Evolutionary conservation across 2,329 filamentous ascomycete genomes (phyloP), one percentile per base, ranked within the genome.

Genomic region (Xylariaceae sp.): DNA sequence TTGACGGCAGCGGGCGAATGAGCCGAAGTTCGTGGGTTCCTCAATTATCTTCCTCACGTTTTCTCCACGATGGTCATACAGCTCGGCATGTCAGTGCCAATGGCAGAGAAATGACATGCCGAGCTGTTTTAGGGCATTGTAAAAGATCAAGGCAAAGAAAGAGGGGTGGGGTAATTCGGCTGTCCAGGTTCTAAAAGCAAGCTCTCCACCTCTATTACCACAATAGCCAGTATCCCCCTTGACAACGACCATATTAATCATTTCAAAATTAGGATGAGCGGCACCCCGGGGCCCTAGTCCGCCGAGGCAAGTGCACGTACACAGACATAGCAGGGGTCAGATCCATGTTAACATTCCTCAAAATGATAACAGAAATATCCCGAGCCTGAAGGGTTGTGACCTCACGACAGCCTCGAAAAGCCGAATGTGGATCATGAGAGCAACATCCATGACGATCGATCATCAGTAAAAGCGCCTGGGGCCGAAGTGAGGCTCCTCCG

Each of bases 201-300:
- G 56, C 55, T 55, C 55, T 48, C 45, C 48, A 54, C 48, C 42
- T 52, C 53, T 44, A 48, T 47, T 49, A 54, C 50, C 40, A 47
- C 50, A 55, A 58, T 54, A 44, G 39, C 55, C 54, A 59, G 57
- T 61, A 60, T 61, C 58, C 58, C 57, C 58, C 55, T 57, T 52
- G 55, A 12, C 58, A 59, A 56, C 58, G 57, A 59, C 58, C 52
- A 49, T 47, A 42, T 50, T 40, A 45, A 55, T 53, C 52, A 55
- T 49, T 47, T 56, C 56, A 59, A 56, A n/a, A 61, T 59, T 59
- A 56, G 58, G 58, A 61, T 60, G 60, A 57, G 57, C 58, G 54
- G 50, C 52, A 45, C 50, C 42, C 50, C 54, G 53, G 56, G 58
- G 47, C 50, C 54, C 55, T 55, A 49, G 53, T 52, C 39, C 46